A percentile compares a stretch with the other conserved stretches of the same genome.
Evolutionary conservation across 1,284 basidiomycete species (phyloP).

Genomic region (Schizophyllum commune): DNA sequence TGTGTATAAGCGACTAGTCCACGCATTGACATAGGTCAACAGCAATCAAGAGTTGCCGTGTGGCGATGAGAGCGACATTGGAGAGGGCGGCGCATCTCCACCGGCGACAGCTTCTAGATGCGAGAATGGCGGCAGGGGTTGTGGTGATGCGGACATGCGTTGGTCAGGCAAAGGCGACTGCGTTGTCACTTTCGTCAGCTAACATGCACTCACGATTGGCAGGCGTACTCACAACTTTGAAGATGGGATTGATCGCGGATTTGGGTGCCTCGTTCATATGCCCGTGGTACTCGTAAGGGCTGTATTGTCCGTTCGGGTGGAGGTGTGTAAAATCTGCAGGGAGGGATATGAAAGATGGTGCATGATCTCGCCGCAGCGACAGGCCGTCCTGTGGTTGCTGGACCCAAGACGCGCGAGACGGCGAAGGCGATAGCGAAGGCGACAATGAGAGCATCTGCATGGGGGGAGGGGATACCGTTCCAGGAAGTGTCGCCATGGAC

Average conservation of each 20-base stretch:
- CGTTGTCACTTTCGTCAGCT: slow-evolving; percentile 5
- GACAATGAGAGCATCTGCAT: slow-evolving; percentile 68
- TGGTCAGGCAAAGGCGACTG: slow-evolving; percentile 49
- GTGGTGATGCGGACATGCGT: slow-evolving; percentile 33
- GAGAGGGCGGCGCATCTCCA: slow-evolving; percentile 25
- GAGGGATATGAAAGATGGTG: slow-evolving; percentile 35
- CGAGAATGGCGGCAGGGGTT: slow-evolving; percentile 66
- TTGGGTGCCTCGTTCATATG: slow-evolving; percentile 48
- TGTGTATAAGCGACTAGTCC: slow-evolving; percentile 60
- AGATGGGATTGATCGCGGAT: slow-evolving; percentile 80
- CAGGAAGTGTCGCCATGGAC: slow-evolving; percentile 55
- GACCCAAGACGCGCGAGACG: slow-evolving; percentile 42
- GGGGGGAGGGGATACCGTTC: slow-evolving; percentile 64
- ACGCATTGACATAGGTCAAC: slow-evolving; percentile 54
- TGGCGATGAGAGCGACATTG: too few relatives aligned
- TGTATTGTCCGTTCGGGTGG: slow-evolving; percentile 28
- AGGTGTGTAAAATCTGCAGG: slow-evolving; percentile 24
- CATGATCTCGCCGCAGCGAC: slow-evolving; percentile 28
- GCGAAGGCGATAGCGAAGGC: slow-evolving; percentile 46
- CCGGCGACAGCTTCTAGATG: slow-evolving; percentile 77
- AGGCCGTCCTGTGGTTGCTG: slow-evolving; percentile 35
- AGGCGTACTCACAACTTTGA: slow-evolving; percentile 48
- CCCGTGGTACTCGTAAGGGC: slow-evolving; percentile 34
- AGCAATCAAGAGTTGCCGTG: slow-evolving; percentile 9
- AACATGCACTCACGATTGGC: too few relatives aligned